Evolutionary conservation across 2,329 filamentous ascomycete species (phyloP).

Genomic region (Talaromyces amestolkiae): DNA sequence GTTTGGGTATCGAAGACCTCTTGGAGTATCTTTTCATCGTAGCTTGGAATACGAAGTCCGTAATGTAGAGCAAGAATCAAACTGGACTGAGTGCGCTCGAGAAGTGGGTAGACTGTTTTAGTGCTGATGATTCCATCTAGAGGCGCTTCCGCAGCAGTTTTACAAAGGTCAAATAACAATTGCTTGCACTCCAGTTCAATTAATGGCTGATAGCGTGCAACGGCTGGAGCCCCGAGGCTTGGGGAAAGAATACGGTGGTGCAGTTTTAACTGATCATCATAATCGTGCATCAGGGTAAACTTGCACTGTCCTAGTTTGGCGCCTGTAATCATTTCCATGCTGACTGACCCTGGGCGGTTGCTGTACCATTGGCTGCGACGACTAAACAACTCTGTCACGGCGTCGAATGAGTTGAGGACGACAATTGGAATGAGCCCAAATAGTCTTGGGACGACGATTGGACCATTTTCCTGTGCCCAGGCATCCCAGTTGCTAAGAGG

Average conservation of each 20-base stretch:
- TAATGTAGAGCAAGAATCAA: background rate
- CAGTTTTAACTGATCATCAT: background rate
- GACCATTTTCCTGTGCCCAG: background rate
- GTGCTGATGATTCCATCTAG: background rate
- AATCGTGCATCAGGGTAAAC: background rate
- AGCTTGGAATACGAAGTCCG: background rate
- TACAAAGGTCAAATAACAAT: background rate
- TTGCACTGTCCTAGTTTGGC: background rate
- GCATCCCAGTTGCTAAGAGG: background rate
- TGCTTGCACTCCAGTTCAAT: background rate
- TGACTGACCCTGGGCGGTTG: background rate
- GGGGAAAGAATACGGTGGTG: background rate
- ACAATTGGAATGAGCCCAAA: background rate
- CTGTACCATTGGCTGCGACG: background rate
- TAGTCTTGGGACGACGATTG: background rate
- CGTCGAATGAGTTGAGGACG: background rate
- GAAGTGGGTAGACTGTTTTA: background rate
- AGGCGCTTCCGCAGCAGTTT: background rate
- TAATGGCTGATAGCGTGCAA: background rate
- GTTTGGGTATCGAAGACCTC: background rate
- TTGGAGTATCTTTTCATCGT: background rate
- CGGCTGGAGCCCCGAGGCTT: background rate
- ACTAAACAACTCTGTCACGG: background rate
- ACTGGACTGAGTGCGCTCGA: background rate
- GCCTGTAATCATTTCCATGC: slow-evolving; percentile 22